Evolutionary conservation across 495 filamentous ascomycete genomes (phyloP).

Genomic region (Geopyxis carbonaria): DNA sequence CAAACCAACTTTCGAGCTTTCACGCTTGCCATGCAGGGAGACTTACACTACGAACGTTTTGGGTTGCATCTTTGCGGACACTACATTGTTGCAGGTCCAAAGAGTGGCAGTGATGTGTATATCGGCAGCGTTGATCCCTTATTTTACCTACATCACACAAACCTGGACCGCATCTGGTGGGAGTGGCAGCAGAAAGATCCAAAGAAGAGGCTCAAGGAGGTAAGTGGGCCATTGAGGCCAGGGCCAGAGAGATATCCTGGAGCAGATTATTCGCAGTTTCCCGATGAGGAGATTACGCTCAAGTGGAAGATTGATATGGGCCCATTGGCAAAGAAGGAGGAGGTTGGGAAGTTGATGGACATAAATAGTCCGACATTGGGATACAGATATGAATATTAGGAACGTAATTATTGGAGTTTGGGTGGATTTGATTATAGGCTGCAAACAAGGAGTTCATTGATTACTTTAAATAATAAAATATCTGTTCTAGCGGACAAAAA

Average conservation of each 20-base stretch:
- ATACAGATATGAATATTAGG: constrained; percentile 14
- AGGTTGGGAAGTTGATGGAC: constrained; percentile 15
- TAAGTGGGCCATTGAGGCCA: constrained; percentile 8
- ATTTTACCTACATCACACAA: constrained; percentile 41
- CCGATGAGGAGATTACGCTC: constrained; percentile 13
- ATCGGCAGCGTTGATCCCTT: constrained; percentile 30
- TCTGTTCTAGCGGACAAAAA: too few species aligned
- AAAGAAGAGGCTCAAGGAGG: constrained; percentile 6
- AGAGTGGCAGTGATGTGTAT: background rate
- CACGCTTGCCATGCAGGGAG: constrained; percentile 2
- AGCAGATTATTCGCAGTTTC: constrained; percentile 7
- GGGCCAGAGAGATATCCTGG: background rate
- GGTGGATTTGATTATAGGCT: too few species aligned
- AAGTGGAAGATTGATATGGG: constrained; percentile 16
- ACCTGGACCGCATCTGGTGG: constrained; percentile 42
- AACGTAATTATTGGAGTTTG: too few species aligned
- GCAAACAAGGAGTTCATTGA: too few species aligned
- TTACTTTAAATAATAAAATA: too few species aligned
- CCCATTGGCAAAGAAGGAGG: constrained; percentile 10
- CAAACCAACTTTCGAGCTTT: constrained; percentile 1
- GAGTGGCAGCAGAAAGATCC: constrained; percentile 38
- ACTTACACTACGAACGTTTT: background rate
- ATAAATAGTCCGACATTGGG: constrained; percentile 12
- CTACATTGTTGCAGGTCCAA: constrained; percentile 1
- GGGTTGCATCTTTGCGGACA: constrained; percentile 5